Percentiles rank a stretch among this genome's conserved stretches.
Evolutionary conservation across 2,329 filamentous ascomycete species (phyloP).

Genomic region (Ophiostoma quercus): DNA sequence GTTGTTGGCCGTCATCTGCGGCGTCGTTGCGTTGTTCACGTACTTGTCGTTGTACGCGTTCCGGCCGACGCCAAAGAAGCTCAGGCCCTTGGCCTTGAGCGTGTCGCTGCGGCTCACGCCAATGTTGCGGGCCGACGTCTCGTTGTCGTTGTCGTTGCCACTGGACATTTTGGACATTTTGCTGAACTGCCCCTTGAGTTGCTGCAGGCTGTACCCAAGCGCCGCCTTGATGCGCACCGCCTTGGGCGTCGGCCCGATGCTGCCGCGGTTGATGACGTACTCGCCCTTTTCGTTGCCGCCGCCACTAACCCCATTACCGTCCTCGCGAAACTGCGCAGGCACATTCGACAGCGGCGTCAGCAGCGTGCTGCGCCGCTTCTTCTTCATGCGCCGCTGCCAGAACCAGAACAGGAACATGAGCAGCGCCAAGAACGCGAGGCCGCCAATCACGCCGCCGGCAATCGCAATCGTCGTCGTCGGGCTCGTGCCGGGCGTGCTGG

Average conservation of each 20-base stretch:
- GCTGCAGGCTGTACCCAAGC: constrained; percentile 36
- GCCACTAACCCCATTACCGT: neutral
- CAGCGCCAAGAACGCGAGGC: constrained; percentile 43
- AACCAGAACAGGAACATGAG: constrained; percentile 49
- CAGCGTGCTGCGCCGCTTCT: constrained; percentile 44
- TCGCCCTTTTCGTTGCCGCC: constrained; percentile 23
- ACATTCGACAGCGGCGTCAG: constrained; percentile 44
- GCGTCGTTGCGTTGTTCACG: constrained; percentile 31
- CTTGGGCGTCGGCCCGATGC: constrained; percentile 47
- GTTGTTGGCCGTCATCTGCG: constrained; percentile 26
- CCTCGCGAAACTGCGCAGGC: neutral
- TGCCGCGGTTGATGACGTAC: constrained; percentile 43
- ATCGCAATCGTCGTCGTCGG: constrained; percentile 38
- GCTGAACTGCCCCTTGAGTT: constrained; percentile 38
- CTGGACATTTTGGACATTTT: constrained; percentile 39
- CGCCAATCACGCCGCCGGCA: constrained; percentile 49
- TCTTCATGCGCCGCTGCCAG: constrained; percentile 41
- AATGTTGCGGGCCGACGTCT: neutral
- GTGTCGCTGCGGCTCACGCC: neutral
- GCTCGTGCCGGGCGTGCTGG: constrained; percentile 28
- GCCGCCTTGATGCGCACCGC: constrained; percentile 40
- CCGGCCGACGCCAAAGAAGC: neutral
- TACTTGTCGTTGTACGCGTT: neutral
- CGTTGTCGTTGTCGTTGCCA: neutral
- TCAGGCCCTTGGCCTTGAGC: neutral